phyloP scores from a whole-genome alignment of 2,329 filamentous ascomycete genomes.

The Penicillium brevicompactum region DNA sequence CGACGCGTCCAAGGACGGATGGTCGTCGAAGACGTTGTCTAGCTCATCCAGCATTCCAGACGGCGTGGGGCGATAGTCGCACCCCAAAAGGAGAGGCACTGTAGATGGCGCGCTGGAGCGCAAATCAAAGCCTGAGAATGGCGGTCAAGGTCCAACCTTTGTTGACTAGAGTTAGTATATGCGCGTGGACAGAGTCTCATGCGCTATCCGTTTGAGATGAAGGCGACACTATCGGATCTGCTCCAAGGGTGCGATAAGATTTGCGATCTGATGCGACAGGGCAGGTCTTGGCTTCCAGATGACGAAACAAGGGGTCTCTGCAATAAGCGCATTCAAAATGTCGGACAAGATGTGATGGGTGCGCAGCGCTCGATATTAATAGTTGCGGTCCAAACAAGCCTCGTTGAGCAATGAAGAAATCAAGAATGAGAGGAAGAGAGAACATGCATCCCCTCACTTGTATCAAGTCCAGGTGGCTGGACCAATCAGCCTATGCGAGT shows the following conservation, averaged over 20 bases:
- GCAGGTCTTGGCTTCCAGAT: slow-evolving; percentile 1
- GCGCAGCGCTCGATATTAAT: slow-evolving; percentile 7
- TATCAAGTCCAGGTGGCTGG: slow-evolving; percentile 31
- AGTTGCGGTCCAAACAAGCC: slow-evolving; percentile 12
- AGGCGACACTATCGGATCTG: slow-evolving; percentile 26
- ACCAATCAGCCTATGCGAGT: slow-evolving; percentile 26
- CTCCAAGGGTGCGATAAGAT: slow-evolving; percentile 20
- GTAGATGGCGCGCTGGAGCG: slow-evolving; percentile 22
- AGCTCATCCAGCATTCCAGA: slow-evolving; percentile 50
- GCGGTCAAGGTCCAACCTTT: slow-evolving; percentile 5
- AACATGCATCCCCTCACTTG: slow-evolving; percentile 22
- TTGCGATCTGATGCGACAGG: slow-evolving; percentile 20
- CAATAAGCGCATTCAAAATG: slow-evolving; percentile 8
- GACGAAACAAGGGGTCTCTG: not conserved
- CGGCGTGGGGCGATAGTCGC: slow-evolving; percentile 32
- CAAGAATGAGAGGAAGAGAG: slow-evolving; percentile 13
- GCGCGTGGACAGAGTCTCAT: slow-evolving; percentile 15
- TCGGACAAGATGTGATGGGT: slow-evolving; percentile 5
- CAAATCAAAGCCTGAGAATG: slow-evolving; percentile 14
- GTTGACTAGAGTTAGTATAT: slow-evolving; percentile 18
- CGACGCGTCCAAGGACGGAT: slow-evolving; percentile 62
- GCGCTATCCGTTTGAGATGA: slow-evolving; percentile 17
- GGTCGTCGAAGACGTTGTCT: slow-evolving; percentile 57
- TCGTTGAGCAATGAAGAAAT: slow-evolving; percentile 21
- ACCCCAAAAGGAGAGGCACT: slow-evolving; percentile 24